A percentile compares a stretch with the other conserved stretches of the same genome.
Conservation (phyloP, 805 yeast genomes). For the Barnettozyma siamensis region DNA sequence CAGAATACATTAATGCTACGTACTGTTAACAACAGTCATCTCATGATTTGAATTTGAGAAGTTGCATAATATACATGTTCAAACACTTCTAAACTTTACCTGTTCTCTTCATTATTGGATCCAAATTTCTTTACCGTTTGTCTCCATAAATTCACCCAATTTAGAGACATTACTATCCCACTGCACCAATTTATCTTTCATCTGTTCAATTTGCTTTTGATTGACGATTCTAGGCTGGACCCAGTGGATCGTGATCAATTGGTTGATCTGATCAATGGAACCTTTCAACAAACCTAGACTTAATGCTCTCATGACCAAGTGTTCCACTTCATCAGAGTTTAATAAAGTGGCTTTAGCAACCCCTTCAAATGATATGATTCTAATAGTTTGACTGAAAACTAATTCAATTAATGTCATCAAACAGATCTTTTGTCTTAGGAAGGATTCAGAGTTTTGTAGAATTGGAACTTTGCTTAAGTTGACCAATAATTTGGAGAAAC, state of each 20-base stretch:
- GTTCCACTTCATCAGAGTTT: conserved; percentile 67
- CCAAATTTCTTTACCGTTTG: conserved; percentile 62
- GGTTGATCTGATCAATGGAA: conserved; percentile 80
- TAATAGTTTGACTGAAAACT: conserved; percentile 72
- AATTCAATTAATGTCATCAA: conserved; percentile 87
- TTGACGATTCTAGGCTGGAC: conserved; percentile 93
- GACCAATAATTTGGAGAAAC: conserved; percentile 49
- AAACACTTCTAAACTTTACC: too few relatives aligned
- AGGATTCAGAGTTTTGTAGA: conserved; percentile 51
- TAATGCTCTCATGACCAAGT: conserved; percentile 85
- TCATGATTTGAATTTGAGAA: neutral
- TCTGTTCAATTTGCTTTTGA: conserved; percentile 66
- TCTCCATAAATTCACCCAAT: conserved; percentile 56
- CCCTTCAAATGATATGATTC: conserved; percentile 66
- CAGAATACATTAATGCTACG: conserved; percentile 24
- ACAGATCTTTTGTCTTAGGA: conserved; percentile 85
- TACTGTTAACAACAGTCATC: conserved; percentile 1
- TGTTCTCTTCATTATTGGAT: too few relatives aligned
- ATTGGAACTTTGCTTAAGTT: conserved; percentile 45
- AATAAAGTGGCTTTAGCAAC: conserved; percentile 69
- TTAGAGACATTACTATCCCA: conserved; percentile 77
- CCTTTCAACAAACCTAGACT: conserved; percentile 82
- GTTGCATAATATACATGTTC: neutral
- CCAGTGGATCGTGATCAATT: conserved; percentile 81
- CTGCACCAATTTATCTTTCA: conserved; percentile 63